A percentile compares a stretch with the other conserved stretches of the same genome.
These are phyloP conservation scores for Fusarium avenaceum DNA, from an alignment of 2,329 filamentous ascomycete species.

Conservation along the genomic window DNA sequence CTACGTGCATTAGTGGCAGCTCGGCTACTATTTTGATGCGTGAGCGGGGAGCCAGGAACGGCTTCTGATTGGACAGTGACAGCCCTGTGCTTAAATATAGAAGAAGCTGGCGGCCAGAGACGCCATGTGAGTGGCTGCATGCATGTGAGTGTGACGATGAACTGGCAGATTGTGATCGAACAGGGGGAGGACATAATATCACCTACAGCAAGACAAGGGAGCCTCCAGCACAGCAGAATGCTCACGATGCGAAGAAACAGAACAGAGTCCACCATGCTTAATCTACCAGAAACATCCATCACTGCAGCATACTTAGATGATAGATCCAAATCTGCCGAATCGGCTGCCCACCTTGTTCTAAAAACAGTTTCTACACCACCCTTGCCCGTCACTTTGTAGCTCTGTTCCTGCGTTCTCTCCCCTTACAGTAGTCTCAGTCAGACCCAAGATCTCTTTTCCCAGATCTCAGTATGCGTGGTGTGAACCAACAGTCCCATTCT, in stretches of 20 bases:
- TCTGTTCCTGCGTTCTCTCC: conserved; percentile 21
- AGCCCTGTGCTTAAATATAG: conserved; percentile 38
- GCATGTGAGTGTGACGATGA: conserved; percentile 33
- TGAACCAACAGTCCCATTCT: conserved; percentile 15
- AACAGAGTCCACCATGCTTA: neutral
- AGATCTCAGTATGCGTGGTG: conserved; percentile 17
- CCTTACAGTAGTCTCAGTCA: conserved; percentile 4
- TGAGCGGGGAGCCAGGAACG: conserved; percentile 20
- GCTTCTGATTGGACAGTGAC: conserved; percentile 25
- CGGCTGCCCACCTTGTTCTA: conserved; percentile 17
- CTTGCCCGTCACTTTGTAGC: conserved; percentile 8
- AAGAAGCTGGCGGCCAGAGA: conserved; percentile 28
- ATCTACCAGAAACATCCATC: conserved; percentile 1
- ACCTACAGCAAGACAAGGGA: neutral
- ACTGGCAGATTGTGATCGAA: conserved; percentile 31
- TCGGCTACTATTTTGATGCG: conserved; percentile 38
- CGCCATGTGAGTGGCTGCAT: conserved; percentile 34
- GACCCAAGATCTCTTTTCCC: conserved; percentile 10
- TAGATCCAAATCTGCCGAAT: neutral
- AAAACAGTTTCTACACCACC: conserved; percentile 22
- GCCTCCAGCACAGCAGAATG: no score
- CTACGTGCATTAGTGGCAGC: conserved; percentile 46
- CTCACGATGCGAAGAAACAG: neutral
- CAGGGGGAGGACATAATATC: conserved; percentile 15
- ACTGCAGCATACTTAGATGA: neutral